phyloP scores from a whole-genome alignment of 2,329 filamentous ascomycete genomes.

The Fusarium anthophilum region DNA sequence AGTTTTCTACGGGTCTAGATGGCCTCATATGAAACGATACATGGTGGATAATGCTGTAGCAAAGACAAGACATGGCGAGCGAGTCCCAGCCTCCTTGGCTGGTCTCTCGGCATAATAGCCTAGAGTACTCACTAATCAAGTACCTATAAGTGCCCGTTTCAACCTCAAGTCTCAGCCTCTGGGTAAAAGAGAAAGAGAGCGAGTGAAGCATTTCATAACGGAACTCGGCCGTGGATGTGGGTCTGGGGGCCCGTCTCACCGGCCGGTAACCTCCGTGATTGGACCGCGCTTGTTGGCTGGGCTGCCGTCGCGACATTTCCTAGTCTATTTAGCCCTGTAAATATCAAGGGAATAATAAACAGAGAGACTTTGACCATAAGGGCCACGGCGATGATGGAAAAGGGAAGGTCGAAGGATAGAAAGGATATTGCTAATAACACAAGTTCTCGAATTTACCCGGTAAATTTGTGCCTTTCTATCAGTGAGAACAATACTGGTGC shows the following conservation, averaged over 20 bases:
- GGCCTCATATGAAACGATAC: slow-evolving; percentile 10
- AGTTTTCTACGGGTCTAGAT: neutral
- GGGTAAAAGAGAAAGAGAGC: neutral
- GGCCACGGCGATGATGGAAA: neutral
- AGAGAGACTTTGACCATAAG: neutral
- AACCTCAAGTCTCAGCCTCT: neutral
- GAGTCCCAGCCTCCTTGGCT: neutral
- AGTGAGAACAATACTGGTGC: slow-evolving; percentile 2
- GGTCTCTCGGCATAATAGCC: neutral
- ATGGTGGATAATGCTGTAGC: neutral
- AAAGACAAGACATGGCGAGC: neutral
- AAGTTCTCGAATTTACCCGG: neutral
- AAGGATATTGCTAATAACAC: neutral
- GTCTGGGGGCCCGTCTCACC: slow-evolving; percentile 14
- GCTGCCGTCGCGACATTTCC: slow-evolving; percentile 17
- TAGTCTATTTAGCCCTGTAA: slow-evolving; percentile 24
- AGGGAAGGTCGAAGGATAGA: neutral
- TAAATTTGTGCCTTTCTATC: neutral
- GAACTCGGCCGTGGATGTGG: slow-evolving; percentile 29
- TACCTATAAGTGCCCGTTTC: neutral
- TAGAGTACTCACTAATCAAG: neutral
- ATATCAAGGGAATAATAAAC: neutral
- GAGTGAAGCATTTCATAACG: slow-evolving; percentile 11
- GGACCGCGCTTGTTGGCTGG: slow-evolving; percentile 23
- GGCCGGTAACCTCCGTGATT: slow-evolving; percentile 40